Evolutionary conservation across 1,284 basidiomycete genomes (phyloP).

Genomic region (Cutaneotrichosporon mucoides): DNA sequence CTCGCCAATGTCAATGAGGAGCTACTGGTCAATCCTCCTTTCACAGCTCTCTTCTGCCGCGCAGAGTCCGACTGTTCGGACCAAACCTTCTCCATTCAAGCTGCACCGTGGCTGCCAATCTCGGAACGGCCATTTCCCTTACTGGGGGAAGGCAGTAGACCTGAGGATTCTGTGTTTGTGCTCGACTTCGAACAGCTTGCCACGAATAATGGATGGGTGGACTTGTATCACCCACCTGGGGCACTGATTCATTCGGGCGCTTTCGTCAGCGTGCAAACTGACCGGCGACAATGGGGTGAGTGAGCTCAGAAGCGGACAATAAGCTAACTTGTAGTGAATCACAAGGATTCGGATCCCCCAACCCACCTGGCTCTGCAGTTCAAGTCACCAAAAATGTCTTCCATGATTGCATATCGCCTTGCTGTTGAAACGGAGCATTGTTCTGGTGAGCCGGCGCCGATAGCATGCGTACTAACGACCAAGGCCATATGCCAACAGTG

Average conservation of each 20-base stretch:
- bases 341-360: background rate
- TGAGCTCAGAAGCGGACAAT: too few species aligned
- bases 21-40: background rate
- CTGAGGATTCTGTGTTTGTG: constrained; percentile 25
- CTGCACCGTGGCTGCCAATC: constrained; percentile 19
- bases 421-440: constrained; percentile 3
- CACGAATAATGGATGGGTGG: background rate
- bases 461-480: background rate
- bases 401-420: constrained; percentile 10
- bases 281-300: background rate
- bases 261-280: background rate
- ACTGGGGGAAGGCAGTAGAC: constrained; percentile 37
- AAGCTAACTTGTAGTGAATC: background rate
- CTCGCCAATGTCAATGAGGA: background rate
- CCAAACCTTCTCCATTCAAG: background rate
- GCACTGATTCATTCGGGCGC: background rate
- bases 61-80: background rate
- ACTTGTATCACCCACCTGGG: background rate
- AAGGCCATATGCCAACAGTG: constrained; percentile 23
- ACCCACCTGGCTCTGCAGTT: constrained; percentile 3
- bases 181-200: constrained; percentile 9
- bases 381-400: background rate
- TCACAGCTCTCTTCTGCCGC: constrained; percentile 10
- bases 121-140: constrained; percentile 31
- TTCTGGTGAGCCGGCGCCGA: constrained; percentile 11